Conservation (phyloP, 73 alveolate species). For the Blepharisma japonicum region DNA sequence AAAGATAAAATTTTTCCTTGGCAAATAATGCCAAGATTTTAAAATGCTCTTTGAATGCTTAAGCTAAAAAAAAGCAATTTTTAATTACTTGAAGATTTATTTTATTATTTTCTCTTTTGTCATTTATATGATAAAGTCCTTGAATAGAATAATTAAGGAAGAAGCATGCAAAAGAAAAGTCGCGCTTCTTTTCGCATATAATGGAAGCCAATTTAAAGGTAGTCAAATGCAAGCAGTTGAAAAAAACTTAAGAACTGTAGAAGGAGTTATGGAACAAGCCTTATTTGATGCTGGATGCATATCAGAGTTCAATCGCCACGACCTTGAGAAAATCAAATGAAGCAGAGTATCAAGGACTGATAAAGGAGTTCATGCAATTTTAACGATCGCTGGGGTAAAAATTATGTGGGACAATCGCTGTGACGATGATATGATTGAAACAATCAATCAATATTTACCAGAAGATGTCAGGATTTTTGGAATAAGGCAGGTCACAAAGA, state of each 20-base stretch:
- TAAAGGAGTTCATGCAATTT: conserved; percentile 84
- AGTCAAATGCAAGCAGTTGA: background rate
- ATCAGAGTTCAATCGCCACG: conserved; percentile 57
- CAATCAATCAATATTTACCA: conserved; percentile 74
- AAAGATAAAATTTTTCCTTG: too few relatives aligned
- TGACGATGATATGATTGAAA: conserved; percentile 54
- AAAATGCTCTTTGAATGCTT: too few relatives aligned
- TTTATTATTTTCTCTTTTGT: too few relatives aligned
- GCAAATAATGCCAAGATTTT: too few relatives aligned
- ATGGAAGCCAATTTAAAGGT: conserved; percentile 20
- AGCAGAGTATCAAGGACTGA: conserved; percentile 86
- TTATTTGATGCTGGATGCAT: background rate
- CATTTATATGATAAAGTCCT: too few relatives aligned
- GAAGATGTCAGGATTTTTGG: conserved; percentile 75
- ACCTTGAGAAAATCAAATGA: conserved; percentile 69
- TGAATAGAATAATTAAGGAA: conserved; percentile 42
- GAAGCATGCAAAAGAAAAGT: conserved; percentile 85
- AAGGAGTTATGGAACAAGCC: conserved; percentile 20
- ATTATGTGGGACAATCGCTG: conserved; percentile 37
- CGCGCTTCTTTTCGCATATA: conserved; percentile 32
- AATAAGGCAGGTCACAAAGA: conserved; percentile 60
- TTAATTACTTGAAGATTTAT: too few relatives aligned
- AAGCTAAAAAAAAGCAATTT: too few relatives aligned
- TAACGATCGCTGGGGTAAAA: conserved; percentile 68
- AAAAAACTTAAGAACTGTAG: conserved; percentile 5